Conservation (phyloP, 169 alveolate genomes). For the Plasmodium vinckei region DNA sequence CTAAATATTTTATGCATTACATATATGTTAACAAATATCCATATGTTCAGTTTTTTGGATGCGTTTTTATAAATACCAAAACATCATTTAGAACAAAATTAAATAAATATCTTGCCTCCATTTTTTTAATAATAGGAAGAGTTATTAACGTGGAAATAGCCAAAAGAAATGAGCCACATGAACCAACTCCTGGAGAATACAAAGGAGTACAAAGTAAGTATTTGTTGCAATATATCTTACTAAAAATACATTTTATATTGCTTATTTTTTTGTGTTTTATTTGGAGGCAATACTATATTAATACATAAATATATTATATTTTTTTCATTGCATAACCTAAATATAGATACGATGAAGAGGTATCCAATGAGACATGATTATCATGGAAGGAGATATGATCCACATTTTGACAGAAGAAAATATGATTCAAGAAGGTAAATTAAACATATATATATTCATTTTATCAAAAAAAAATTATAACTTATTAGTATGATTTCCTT, state of each 20-base stretch:
- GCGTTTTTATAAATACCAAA: neutral
- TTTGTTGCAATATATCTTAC: neutral
- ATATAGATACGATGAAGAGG: slow-evolving; percentile 36
- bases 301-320: neutral
- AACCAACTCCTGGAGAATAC: slow-evolving; percentile 76
- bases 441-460: neutral
- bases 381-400: slow-evolving; percentile 59
- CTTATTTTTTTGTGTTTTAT: neutral
- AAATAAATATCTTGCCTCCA: neutral
- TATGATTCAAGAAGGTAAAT: slow-evolving; percentile 66
- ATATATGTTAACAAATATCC: too few species aligned
- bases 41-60: neutral
- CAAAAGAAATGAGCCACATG: slow-evolving; percentile 71
- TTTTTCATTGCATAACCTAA: neutral
- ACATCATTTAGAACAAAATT: too few species aligned
- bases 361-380: slow-evolving; percentile 52
- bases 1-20: too few species aligned
- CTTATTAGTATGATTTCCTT: too few species aligned
- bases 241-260: neutral
- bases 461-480: too few species aligned
- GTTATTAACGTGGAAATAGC: slow-evolving; percentile 73
- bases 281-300: neutral
- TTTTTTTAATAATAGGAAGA: slow-evolving; percentile 72
- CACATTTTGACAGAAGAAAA: slow-evolving; percentile 67
- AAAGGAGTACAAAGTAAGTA: slow-evolving; percentile 65